These are phyloP conservation scores for Pleomassaria siparia DNA, from an alignment of 2,329 filamentous ascomycete genomes.

Conservation along the genomic window DNA sequence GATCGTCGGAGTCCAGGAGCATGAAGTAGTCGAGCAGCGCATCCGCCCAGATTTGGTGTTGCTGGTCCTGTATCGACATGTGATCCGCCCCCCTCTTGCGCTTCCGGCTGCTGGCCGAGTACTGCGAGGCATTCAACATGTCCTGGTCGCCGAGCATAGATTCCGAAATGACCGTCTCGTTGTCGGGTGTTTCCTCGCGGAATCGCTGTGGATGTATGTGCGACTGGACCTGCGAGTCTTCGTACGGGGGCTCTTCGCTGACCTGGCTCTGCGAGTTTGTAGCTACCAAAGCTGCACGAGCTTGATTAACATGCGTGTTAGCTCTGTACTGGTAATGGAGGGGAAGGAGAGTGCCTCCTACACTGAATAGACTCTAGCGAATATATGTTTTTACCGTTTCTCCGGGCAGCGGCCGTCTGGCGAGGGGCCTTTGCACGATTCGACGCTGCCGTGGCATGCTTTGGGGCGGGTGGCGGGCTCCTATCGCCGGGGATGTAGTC, in stretches of 20 bases:
- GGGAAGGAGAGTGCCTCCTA: constrained; percentile 19
- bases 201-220: constrained; percentile 63
- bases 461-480: constrained; percentile 90
- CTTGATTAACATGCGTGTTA: constrained; percentile 4
- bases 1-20: constrained; percentile 76
- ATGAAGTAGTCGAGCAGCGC: constrained; percentile 96
- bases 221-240: constrained; percentile 60
- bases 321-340: neutral
- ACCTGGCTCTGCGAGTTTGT: constrained; percentile 40
- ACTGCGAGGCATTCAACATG: constrained; percentile 69
- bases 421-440: constrained; percentile 81
- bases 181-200: constrained; percentile 81
- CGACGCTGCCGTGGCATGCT: constrained; percentile 70
- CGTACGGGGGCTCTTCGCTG: constrained; percentile 64
- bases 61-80: constrained; percentile 69
- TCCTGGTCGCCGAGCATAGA: constrained; percentile 86
- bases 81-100: constrained; percentile 73
- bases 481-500: constrained; percentile 82
- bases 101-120: constrained; percentile 61
- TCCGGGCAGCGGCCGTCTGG: constrained; percentile 61
- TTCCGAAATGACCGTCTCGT: constrained; percentile 78
- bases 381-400: constrained; percentile 30
- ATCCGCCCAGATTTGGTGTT: constrained; percentile 89
- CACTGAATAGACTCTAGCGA: constrained; percentile 33
- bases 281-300: constrained; percentile 24